Conservation (phyloP, 129 eudicot genomes). For the Escallonia rubra region DNA sequence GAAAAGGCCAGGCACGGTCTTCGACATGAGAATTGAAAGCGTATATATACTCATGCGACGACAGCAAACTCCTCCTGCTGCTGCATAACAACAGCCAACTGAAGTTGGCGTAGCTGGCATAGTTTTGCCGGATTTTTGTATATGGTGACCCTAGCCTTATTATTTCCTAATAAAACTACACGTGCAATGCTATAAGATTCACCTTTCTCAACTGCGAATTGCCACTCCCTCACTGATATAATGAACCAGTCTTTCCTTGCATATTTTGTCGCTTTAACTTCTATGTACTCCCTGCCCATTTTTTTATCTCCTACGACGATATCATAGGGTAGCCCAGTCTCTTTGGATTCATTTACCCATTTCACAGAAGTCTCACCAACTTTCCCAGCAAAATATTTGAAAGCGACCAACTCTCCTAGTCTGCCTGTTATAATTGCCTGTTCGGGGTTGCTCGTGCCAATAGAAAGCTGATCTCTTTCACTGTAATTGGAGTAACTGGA, state of each 20-base stretch:
- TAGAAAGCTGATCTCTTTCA: slow-evolving; percentile 30
- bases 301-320: slow-evolving; percentile 43
- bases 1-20: no score
- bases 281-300: slow-evolving; percentile 49
- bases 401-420: slow-evolving; percentile 72
- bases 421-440: slow-evolving; percentile 60
- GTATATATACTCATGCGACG: no score
- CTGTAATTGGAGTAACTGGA: slow-evolving; percentile 6
- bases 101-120: slow-evolving; percentile 64
- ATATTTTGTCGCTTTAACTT: slow-evolving; percentile 79
- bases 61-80: slow-evolving; percentile 5
- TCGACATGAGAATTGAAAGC: no score
- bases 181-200: slow-evolving; percentile 72
- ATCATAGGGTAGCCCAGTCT: slow-evolving; percentile 83
- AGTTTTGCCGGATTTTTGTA: slow-evolving; percentile 68
- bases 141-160: slow-evolving; percentile 33
- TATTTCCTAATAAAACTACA: slow-evolving; percentile 44
- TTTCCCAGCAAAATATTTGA: slow-evolving; percentile 37
- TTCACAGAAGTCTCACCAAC: slow-evolving; percentile 31
- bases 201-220: slow-evolving; percentile 80
- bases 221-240: slow-evolving; percentile 80
- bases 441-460: slow-evolving; percentile 25
- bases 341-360: slow-evolving; percentile 73
- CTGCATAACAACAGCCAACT: slow-evolving; percentile 62
- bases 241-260: slow-evolving; percentile 66